Evolutionary conservation across 2,329 filamentous ascomycete species (phyloP).

Genomic region (Botrytis medusae): DNA sequence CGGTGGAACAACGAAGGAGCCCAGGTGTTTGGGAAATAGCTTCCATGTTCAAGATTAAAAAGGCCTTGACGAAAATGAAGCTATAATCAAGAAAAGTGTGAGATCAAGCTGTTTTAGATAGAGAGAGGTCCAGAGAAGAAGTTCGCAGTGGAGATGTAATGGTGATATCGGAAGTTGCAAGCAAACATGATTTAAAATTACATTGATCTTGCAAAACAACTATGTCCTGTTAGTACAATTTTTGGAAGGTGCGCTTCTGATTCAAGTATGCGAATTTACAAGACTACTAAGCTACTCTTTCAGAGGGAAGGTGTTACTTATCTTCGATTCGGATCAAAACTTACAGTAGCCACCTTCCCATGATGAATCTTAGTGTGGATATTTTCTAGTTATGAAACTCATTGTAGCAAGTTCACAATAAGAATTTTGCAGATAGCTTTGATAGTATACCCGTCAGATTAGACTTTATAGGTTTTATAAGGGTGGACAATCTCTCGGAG

Average conservation of each 20-base stretch:
- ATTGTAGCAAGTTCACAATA: background rate
- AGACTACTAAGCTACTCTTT: background rate
- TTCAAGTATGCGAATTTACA: background rate
- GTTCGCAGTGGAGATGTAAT: background rate
- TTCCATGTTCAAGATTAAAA: background rate
- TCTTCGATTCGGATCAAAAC: background rate
- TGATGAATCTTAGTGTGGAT: background rate
- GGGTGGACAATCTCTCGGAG: background rate
- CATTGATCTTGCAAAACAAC: background rate
- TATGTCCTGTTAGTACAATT: background rate
- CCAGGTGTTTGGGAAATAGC: background rate
- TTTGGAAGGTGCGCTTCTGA: background rate
- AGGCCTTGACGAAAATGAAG: background rate
- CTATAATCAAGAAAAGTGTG: accelerated
- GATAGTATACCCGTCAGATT: background rate
- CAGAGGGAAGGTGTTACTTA: background rate
- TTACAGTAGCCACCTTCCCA: background rate
- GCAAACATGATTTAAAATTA: background rate
- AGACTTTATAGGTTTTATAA: accelerated
- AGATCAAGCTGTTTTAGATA: background rate
- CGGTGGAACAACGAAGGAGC: background rate
- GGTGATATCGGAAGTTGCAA: background rate
- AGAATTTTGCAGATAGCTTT: background rate
- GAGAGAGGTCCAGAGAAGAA: background rate
- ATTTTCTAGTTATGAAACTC: accelerated